Conservation (phyloP, 805 yeast species). For the Metschnikowia orientalis region DNA sequence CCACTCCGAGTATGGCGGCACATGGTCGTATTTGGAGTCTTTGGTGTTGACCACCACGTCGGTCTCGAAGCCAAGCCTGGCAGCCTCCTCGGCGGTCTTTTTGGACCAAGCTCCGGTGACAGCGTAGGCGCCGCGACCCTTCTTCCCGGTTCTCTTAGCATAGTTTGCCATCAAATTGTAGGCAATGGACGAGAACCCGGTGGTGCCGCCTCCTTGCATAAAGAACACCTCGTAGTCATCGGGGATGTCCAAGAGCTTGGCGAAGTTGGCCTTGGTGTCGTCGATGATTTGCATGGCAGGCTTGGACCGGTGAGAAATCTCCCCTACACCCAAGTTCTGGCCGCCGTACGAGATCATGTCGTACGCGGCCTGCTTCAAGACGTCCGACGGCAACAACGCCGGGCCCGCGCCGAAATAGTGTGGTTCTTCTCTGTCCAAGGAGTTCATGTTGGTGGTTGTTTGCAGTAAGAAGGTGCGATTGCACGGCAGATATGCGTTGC, state of each 20-base stretch:
- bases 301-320: conserved; percentile 89
- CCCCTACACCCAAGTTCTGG: conserved; percentile 85
- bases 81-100: conserved; percentile 83
- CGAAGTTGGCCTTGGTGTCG: conserved; percentile 65
- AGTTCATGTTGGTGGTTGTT: conserved; percentile 9
- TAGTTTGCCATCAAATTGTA: conserved; percentile 75
- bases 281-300: conserved; percentile 77
- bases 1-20: conserved; percentile 69
- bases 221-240: conserved; percentile 93
- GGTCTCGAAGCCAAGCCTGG: conserved; percentile 72
- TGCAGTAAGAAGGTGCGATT: conserved; percentile 1
- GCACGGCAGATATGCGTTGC: too few relatives aligned
- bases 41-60: conserved; percentile 67
- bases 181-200: conserved; percentile 86
- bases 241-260: conserved; percentile 67
- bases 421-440: conserved; percentile 64
- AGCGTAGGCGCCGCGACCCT: conserved; percentile 79
- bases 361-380: conserved; percentile 79
- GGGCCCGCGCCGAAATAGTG: conserved; percentile 99
- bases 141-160: conserved; percentile 66
- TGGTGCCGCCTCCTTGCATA: conserved; percentile 97
- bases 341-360: conserved; percentile 72
- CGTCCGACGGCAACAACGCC: conserved; percentile 80
- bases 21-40: conserved; percentile 53
- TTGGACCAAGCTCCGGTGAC: conserved; percentile 94